Conservation (phyloP, 371 early-diverging fungal genomes). For the Rhizopus arrhizus region DNA sequence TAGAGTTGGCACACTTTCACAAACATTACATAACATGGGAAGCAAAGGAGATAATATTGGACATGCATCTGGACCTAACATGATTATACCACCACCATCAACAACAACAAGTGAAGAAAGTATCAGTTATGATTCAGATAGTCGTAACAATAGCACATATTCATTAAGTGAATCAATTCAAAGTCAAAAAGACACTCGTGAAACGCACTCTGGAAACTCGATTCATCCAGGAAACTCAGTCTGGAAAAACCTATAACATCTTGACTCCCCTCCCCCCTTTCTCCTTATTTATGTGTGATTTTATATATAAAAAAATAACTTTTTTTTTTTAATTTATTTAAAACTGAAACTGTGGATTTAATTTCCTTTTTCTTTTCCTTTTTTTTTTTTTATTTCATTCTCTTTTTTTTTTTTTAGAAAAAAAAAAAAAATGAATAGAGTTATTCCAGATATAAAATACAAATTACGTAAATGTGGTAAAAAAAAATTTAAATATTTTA, state of each 20-base stretch:
- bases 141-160: slow-evolving; percentile 1
- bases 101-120: background rate
- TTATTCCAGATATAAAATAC: slow-evolving; percentile 12
- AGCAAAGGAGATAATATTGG: slow-evolving; percentile 29
- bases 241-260: slow-evolving; percentile 12
- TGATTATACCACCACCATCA: slow-evolving; percentile 29
- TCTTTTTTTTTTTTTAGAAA: slow-evolving; percentile 9
- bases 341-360: slow-evolving; percentile 5
- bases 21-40: slow-evolving; percentile 29
- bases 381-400: slow-evolving; percentile 4
- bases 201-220: background rate
- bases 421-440: slow-evolving; percentile 3
- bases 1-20: slow-evolving; percentile 41
- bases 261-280: background rate
- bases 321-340: slow-evolving; percentile 1
- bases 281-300: background rate
- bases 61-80: slow-evolving; percentile 33
- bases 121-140: background rate
- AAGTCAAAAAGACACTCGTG: slow-evolving; percentile 8
- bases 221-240: slow-evolving; percentile 29
- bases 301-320: slow-evolving; percentile 2
- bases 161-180: slow-evolving; percentile 6
- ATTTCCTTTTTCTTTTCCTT: slow-evolving; percentile 14
- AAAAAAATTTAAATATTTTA: background rate
- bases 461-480: slow-evolving; percentile 7